Evolutionary conservation across 805 yeast species (phyloP).

Genomic region (Candida silvicultrix): DNA sequence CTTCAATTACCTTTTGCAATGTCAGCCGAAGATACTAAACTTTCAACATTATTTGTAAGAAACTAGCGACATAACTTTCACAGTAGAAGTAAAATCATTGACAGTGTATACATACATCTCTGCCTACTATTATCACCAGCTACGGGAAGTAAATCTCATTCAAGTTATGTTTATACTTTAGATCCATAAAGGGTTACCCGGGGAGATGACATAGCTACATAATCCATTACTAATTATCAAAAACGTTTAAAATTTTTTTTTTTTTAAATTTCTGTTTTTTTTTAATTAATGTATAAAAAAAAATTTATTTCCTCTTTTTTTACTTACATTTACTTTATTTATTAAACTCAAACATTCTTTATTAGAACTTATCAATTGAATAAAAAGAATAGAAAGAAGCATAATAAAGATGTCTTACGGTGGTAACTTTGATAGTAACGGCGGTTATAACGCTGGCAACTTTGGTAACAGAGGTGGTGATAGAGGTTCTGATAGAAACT

Average conservation of each 20-base stretch:
- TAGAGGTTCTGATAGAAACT: constrained; percentile 30
- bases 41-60: too few species aligned
- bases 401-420: constrained; percentile 24
- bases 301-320: not conserved
- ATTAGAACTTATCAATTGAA: not conserved
- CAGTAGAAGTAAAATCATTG: too few species aligned
- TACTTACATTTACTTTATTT: not conserved
- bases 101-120: too few species aligned
- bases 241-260: not conserved
- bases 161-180: too few species aligned
- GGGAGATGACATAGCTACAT: too few species aligned
- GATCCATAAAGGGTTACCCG: too few species aligned
- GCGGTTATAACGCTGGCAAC: constrained; percentile 28
- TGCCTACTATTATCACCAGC: too few species aligned
- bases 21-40: too few species aligned
- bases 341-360: not conserved
- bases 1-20: too few species aligned
- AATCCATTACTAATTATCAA: not conserved
- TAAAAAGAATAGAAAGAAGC: not conserved
- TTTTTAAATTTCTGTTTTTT: not conserved
- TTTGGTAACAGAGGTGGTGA: constrained; percentile 22
- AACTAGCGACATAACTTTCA: too few species aligned
- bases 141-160: too few species aligned
- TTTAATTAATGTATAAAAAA: not conserved
- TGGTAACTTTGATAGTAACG: constrained; percentile 23